These are phyloP conservation scores for Trichocladium uniseriatum DNA, from an alignment of 495 filamentous ascomycete genomes.

Conservation along the genomic window DNA sequence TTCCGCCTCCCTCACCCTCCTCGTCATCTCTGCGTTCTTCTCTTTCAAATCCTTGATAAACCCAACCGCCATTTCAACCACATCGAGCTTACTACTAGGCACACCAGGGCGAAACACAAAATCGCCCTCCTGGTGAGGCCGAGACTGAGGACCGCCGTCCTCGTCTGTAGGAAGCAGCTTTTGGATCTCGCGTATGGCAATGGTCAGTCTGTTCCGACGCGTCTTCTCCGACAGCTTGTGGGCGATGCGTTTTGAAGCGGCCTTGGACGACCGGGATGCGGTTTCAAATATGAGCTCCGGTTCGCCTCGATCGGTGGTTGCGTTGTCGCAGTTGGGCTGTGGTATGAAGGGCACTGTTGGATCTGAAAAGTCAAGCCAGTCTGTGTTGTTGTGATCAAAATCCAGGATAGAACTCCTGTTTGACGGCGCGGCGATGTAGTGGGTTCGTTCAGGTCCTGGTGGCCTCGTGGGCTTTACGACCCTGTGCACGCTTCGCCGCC, in stretches of 20 bases:
- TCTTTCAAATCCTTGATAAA: conserved; percentile 21
- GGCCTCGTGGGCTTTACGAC: conserved; percentile 6
- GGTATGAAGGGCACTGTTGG: neutral
- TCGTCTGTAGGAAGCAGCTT: conserved; percentile 18
- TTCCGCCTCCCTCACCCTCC: conserved; percentile 18
- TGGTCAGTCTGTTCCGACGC: conserved; percentile 21
- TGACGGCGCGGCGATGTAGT: no score
- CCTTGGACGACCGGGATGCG: conserved; percentile 10
- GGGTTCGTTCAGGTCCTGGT: neutral
- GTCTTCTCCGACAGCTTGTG: conserved; percentile 31
- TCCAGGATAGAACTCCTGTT: no score
- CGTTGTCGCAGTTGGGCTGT: neutral
- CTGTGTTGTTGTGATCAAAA: no score
- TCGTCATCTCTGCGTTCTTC: conserved; percentile 19
- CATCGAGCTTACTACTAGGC: conserved; percentile 25
- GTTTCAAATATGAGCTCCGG: neutral
- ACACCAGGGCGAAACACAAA: conserved; percentile 7
- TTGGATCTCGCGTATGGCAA: conserved; percentile 28
- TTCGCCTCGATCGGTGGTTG: neutral
- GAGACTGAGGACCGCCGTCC: neutral
- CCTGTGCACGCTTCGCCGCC: conserved; percentile 10
- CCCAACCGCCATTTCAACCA: conserved; percentile 26
- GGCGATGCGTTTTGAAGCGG: conserved; percentile 21
- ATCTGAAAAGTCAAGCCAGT: conserved; percentile 4
- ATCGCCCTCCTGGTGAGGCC: neutral